Percentiles rank a stretch among this genome's conserved stretches.
These are phyloP conservation scores for Dendrothele bispora DNA, from an alignment of 768 basidiomycete species.

Conservation along the genomic window DNA sequence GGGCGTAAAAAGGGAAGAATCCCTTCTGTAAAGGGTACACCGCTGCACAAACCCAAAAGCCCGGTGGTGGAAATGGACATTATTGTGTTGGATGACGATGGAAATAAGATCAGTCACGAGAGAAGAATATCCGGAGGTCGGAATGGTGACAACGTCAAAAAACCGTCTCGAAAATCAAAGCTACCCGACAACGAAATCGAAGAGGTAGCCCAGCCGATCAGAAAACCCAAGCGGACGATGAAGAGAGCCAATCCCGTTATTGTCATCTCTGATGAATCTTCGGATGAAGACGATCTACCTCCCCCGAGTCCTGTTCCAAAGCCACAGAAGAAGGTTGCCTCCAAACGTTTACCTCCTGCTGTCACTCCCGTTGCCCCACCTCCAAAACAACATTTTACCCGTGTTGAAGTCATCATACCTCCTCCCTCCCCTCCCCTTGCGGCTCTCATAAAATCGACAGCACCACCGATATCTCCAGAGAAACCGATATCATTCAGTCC, in stretches of 20 bases:
- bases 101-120: conserved; percentile 60
- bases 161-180: neutral
- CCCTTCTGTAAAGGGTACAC: conserved; percentile 22
- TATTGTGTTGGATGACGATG: conserved; percentile 59
- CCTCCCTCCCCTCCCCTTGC: conserved; percentile 3
- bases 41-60: conserved; percentile 35
- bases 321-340: conserved; percentile 7
- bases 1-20: conserved; percentile 19
- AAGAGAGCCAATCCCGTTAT: conserved; percentile 30
- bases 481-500: neutral
- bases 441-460: neutral
- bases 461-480: conserved; percentile 5
- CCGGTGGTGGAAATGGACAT: conserved; percentile 68
- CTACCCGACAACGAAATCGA: conserved; percentile 12
- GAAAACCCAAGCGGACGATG: conserved; percentile 25
- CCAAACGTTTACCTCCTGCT: neutral
- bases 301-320: conserved; percentile 2
- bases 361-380: neutral
- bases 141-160: conserved; percentile 13
- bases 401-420: neutral
- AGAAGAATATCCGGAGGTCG: conserved; percentile 52
- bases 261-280: conserved; percentile 47
- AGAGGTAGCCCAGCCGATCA: conserved; percentile 11
- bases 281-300: conserved; percentile 21
- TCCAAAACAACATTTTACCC: neutral